Evolutionary conservation across 2,329 filamentous ascomycete species (phyloP).

Genomic region (Calonectria pauciramosa): DNA sequence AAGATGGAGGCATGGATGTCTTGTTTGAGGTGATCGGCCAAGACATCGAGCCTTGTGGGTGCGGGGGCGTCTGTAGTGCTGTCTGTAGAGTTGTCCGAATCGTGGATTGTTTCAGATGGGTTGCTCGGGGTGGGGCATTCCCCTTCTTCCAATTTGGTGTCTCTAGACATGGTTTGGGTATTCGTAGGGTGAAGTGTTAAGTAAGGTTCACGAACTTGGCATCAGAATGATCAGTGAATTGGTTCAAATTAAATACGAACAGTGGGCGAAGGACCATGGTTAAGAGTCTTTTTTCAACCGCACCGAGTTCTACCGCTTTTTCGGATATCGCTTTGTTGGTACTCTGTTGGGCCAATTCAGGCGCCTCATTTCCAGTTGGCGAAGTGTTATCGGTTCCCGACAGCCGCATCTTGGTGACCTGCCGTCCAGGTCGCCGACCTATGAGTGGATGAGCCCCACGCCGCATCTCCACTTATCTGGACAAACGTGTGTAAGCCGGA

Average conservation of each 20-base stretch:
- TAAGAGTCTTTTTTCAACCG: neutral
- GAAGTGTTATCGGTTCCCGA: neutral
- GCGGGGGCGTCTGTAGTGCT: neutral
- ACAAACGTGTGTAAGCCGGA: neutral
- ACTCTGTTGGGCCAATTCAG: neutral
- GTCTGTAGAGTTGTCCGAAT: neutral
- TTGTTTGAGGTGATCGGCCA: neutral
- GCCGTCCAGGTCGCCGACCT: slow-evolving; percentile 3
- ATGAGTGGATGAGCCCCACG: neutral
- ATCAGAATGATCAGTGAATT: neutral
- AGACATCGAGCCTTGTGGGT: neutral
- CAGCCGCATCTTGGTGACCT: neutral
- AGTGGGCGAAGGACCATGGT: neutral
- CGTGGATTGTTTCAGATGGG: neutral
- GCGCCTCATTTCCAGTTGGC: neutral
- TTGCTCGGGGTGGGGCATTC: neutral
- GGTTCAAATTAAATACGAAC: neutral
- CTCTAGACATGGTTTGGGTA: neutral
- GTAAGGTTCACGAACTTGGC: neutral
- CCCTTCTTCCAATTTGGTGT: neutral
- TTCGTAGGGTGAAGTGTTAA: neutral
- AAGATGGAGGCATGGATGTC: slow-evolving; percentile 3
- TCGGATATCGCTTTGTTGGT: neutral
- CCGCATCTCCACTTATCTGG: neutral
- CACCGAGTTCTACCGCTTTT: neutral